phyloP scores from a whole-genome alignment of 2,329 filamentous ascomycete species.

The Paramyrothecium roridum region DNA sequence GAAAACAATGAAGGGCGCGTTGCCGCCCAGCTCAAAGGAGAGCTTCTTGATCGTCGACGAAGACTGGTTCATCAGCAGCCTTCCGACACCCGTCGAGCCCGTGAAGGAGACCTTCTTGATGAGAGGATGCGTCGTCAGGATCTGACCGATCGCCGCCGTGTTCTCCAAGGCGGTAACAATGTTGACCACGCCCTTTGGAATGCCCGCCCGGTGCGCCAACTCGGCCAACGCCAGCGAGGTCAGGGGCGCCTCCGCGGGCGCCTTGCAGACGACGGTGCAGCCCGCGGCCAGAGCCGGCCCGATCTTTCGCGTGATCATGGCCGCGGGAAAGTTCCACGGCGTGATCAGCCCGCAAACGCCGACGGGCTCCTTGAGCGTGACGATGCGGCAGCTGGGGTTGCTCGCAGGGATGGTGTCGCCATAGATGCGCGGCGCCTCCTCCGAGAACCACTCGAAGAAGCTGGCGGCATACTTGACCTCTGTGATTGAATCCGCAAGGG shows the following conservation, averaged over 20 bases:
- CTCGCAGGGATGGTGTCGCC: slow-evolving; percentile 50
- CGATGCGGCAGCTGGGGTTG: slow-evolving; percentile 52
- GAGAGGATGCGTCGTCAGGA: slow-evolving; percentile 29
- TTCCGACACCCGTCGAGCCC: slow-evolving; percentile 48
- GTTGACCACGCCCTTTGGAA: slow-evolving; percentile 85
- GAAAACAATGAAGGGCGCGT: slow-evolving; percentile 74
- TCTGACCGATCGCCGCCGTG: slow-evolving; percentile 71
- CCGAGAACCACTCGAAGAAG: slow-evolving; percentile 64
- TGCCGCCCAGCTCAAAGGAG: slow-evolving; percentile 71
- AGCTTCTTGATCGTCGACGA: slow-evolving; percentile 69
- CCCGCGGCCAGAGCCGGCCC: slow-evolving; percentile 63
- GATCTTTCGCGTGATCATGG: slow-evolving; percentile 47
- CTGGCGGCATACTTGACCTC: slow-evolving; percentile 57
- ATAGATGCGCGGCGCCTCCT: slow-evolving; percentile 54
- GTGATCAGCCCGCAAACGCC: slow-evolving; percentile 31
- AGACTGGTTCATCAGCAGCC: slow-evolving; percentile 65
- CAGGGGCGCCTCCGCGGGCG: slow-evolving; percentile 85
- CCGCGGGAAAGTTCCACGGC: slow-evolving; percentile 56
- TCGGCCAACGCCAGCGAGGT: slow-evolving; percentile 83
- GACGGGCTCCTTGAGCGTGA: slow-evolving; percentile 28
- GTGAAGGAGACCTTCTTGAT: slow-evolving; percentile 74
- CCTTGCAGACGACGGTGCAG: slow-evolving; percentile 79
- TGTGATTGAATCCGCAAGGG: slow-evolving; percentile 55
- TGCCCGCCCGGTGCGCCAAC: slow-evolving; percentile 76
- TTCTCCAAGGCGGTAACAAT: slow-evolving; percentile 75